Conservation (phyloP, 2,329 filamentous ascomycete genomes). For the Endoconidiophora polonica region DNA sequence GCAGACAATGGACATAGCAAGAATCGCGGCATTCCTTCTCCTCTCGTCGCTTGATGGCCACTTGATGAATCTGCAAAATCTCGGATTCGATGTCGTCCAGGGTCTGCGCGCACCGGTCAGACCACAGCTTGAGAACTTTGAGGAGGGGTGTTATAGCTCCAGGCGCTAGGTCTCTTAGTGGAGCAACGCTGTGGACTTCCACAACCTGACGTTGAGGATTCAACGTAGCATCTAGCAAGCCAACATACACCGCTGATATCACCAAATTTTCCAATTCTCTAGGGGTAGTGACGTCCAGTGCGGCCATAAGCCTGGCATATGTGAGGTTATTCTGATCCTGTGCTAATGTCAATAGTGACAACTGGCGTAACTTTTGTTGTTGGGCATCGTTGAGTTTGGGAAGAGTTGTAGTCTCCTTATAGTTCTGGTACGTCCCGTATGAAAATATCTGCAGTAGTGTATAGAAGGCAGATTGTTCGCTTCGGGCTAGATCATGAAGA, state of each 20-base stretch:
- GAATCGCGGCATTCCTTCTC: constrained; percentile 5
- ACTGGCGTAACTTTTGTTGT: constrained; percentile 70
- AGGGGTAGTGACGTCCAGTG: constrained; percentile 48
- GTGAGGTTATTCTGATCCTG: constrained; percentile 49
- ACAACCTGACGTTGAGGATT: constrained; percentile 62
- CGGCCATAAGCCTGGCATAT: constrained; percentile 50
- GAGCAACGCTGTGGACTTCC: constrained; percentile 62
- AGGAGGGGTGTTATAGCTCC: constrained; percentile 55
- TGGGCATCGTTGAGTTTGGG: constrained; percentile 59
- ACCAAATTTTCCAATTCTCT: constrained; percentile 72
- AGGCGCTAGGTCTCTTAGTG: constrained; percentile 71
- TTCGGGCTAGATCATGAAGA: constrained; percentile 51
- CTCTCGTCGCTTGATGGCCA: constrained; percentile 18
- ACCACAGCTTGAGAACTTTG: constrained; percentile 55
- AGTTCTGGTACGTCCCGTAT: constrained; percentile 74
- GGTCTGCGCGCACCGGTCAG: constrained; percentile 56
- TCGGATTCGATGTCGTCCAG: constrained; percentile 61
- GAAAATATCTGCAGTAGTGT: constrained; percentile 75
- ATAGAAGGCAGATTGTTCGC: constrained; percentile 36
- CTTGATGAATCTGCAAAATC: constrained; percentile 29
- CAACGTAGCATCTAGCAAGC: constrained; percentile 65
- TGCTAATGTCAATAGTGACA: constrained; percentile 72
- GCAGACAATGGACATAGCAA: not conserved
- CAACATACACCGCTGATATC: constrained; percentile 73
- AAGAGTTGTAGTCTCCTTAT: constrained; percentile 37